phyloP scores from a whole-genome alignment of 1,139 yeast species.

The Hansenula lynferdii region DNA sequence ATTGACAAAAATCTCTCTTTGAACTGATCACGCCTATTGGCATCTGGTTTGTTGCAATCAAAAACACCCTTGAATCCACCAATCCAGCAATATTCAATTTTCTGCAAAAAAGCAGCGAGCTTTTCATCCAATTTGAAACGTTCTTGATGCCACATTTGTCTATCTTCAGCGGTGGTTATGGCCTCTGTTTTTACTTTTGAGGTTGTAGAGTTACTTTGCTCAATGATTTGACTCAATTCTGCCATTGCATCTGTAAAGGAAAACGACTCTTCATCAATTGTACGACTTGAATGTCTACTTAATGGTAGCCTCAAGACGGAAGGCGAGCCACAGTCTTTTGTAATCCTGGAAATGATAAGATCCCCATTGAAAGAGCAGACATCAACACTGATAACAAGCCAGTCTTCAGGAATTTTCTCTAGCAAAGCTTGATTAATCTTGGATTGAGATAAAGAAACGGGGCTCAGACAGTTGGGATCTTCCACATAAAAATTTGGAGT shows the following conservation, averaged over 20 bases:
- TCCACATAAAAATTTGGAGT: constrained; percentile 11
- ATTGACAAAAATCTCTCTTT: constrained; percentile 32
- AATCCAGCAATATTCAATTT: constrained; percentile 66
- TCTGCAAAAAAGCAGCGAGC: constrained; percentile 47
- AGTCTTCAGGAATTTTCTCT: constrained; percentile 37
- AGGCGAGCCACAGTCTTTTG: constrained; percentile 29
- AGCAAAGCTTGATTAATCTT: constrained; percentile 1
- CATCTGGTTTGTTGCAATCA: constrained; percentile 27
- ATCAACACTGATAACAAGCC: constrained; percentile 63
- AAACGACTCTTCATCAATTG: constrained; percentile 35
- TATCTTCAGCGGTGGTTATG: constrained; percentile 49
- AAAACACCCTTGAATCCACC: constrained; percentile 77
- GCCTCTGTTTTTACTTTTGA: constrained; percentile 42
- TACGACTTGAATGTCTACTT: constrained; percentile 44
- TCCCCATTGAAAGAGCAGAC: constrained; percentile 55
- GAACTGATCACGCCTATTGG: constrained; percentile 31
- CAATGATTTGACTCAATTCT: constrained; percentile 48
- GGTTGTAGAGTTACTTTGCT: constrained; percentile 59
- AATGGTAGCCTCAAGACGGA: constrained; percentile 58
- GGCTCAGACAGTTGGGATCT: constrained; percentile 5
- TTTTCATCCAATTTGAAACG: constrained; percentile 59
- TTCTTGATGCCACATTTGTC: constrained; percentile 74
- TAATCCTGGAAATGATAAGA: constrained; percentile 47
- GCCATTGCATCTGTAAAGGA: constrained; percentile 42
- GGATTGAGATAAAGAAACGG: constrained; percentile 8